Percentiles rank a stretch among this genome's conserved stretches.
Conservation (phyloP, 2,329 filamentous ascomycete genomes). For the Phaeomoniella chlamydospora region DNA sequence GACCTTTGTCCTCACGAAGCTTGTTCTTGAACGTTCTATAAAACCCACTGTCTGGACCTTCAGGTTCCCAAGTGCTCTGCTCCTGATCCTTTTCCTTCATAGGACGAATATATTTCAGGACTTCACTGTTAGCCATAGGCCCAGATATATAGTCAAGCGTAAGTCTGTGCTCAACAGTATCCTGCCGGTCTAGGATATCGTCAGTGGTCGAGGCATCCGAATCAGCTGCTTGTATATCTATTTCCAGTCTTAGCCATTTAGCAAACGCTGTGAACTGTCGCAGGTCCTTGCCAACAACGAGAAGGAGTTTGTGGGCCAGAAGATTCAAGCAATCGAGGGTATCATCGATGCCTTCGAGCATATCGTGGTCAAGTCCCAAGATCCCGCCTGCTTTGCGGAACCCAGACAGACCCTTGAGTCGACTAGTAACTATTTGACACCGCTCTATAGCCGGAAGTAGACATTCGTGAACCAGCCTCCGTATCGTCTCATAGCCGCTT, state of each 20-base stretch:
- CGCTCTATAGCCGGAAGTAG: slow-evolving; percentile 79
- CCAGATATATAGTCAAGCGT: slow-evolving; percentile 66
- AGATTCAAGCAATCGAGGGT: slow-evolving; percentile 62
- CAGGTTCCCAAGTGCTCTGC: slow-evolving; percentile 18
- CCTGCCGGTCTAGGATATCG: slow-evolving; percentile 65
- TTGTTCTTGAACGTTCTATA: slow-evolving; percentile 34
- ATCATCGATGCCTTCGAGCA: slow-evolving; percentile 46
- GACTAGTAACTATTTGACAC: slow-evolving; percentile 64
- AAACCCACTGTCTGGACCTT: slow-evolving; percentile 22
- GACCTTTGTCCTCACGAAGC: slow-evolving; percentile 29
- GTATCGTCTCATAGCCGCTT: slow-evolving; percentile 62
- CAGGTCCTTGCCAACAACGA: slow-evolving; percentile 60
- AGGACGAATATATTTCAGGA: slow-evolving; percentile 41
- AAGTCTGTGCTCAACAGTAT: slow-evolving; percentile 56
- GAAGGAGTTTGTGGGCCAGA: slow-evolving; percentile 57
- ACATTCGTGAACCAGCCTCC: slow-evolving; percentile 70
- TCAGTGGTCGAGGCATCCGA: slow-evolving; percentile 42
- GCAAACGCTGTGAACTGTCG: slow-evolving; percentile 67
- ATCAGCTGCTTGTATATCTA: slow-evolving; percentile 59
- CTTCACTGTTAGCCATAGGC: slow-evolving; percentile 50
- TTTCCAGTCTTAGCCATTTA: slow-evolving; percentile 68
- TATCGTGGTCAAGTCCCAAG: slow-evolving; percentile 50
- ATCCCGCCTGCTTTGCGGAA: slow-evolving; percentile 56
- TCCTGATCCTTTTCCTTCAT: slow-evolving; percentile 33
- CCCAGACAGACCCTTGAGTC: slow-evolving; percentile 67